Evolutionary conservation across 2,329 filamentous ascomycete species (phyloP).

Genomic region (Ophiostoma sp.): DNA sequence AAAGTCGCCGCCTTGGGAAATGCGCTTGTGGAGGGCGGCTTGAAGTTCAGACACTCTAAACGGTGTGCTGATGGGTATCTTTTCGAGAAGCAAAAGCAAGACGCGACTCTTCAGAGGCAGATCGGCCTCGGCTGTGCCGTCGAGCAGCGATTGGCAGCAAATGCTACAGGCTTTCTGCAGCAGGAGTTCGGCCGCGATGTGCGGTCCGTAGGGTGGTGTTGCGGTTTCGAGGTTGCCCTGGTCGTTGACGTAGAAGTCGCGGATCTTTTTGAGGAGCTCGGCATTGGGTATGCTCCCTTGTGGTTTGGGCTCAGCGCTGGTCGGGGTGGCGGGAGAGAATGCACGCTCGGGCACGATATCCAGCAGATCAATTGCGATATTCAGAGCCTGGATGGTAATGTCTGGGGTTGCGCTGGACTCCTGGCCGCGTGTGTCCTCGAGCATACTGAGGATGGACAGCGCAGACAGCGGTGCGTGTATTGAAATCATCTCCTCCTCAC

Average conservation of each 20-base stretch:
- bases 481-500: conserved; percentile 91
- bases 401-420: conserved; percentile 24
- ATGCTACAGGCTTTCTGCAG: conserved; percentile 54
- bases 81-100: conserved; percentile 53
- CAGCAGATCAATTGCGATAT: conserved; percentile 52
- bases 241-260: conserved; percentile 62
- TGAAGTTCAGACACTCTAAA: conserved; percentile 47
- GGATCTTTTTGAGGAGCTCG: conserved; percentile 57
- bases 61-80: conserved; percentile 41
- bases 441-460: conserved; percentile 58
- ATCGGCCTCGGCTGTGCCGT: conserved; percentile 40
- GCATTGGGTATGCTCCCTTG: conserved; percentile 33
- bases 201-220: conserved; percentile 52
- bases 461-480: conserved; percentile 74
- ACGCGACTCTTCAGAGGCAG: conserved; percentile 55
- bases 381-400: conserved; percentile 35
- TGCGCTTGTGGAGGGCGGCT: conserved; percentile 45
- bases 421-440: conserved; percentile 48
- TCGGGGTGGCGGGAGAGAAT: conserved; percentile 40
- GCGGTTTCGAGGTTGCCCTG: conserved; percentile 63
- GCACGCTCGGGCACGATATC: conserved; percentile 61
- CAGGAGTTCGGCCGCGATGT: conserved; percentile 55
- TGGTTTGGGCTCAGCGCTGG: neutral
- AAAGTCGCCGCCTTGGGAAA: conserved; percentile 33
- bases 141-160: conserved; percentile 43